Evolutionary conservation across 441 rosid genomes (phyloP), one percentile per base, ranked within the genome.

Genomic region (Geranium incanum): DNA sequence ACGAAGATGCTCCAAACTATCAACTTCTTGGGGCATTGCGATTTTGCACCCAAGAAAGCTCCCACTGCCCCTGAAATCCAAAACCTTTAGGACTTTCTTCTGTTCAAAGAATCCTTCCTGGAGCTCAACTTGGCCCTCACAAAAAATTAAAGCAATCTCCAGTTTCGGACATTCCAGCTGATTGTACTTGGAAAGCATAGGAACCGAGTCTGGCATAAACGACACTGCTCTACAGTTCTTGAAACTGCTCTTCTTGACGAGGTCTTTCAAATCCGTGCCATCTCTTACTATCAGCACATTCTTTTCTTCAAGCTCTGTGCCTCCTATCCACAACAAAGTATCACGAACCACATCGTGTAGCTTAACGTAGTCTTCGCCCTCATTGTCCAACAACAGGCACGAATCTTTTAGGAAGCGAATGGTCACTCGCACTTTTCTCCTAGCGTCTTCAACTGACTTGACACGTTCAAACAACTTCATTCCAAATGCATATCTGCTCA

Each of bases 271-370:
- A 55, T 55, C 62, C 15, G 5, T 55, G n/a, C n/a, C 62, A 6
- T 55, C 62, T 55, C 62, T 55, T 3, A 55, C 19, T 4, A 6
- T n/a, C 19, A 55, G 19, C 15, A 55, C 62, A 55, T 16, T 55
- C 62, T 55, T 55, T 15, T 55, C 62, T 15, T 6, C 7, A 19
- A 6, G 0, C 15, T 55, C 62, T 3, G 21, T 55, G 62, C 19
- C 19, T 55, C 62, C 62, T 55, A 55, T 15, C 62, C 62, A 55
- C 19, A 55, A 5, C 1, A 16, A 5, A 55, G 4, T 19, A 55
- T 55, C 62, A 55, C 62, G 62, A 55, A 13, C 62, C 62, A 55
- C 21, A 55, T 55, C 62, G 21, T 55, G 62, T 13, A n/a, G 15
- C 55, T 8, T 48, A 13, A 48, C 55, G 11, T 8, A 8, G 1